Evolutionary conservation across 768 basidiomycete genomes (phyloP), one percentile per base, ranked within the genome.

Genomic region (Porphyrellus cyaneotinctus): DNA sequence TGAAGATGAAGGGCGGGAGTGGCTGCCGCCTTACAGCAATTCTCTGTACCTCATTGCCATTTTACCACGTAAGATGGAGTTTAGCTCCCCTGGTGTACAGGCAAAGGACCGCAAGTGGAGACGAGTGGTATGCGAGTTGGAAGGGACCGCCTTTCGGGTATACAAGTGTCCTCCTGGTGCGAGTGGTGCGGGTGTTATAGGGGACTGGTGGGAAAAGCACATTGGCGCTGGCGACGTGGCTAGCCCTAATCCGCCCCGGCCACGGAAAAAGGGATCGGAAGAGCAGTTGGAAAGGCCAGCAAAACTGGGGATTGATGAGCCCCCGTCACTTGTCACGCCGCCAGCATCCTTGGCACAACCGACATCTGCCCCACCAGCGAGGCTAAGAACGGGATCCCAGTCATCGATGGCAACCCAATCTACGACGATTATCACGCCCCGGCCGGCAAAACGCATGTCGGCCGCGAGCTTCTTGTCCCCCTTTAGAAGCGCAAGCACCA

Each of bases 21-120:
- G 67, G 35, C 77, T 99, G 1, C 97, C 97, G 0, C 37, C 67
- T 6, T 99, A 99, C 68, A 80, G 79, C 54, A 97, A 97, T 70
- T 71, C 76, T 15, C 80, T 98, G 17, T 85, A 90, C 63, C 81
- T 97, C 61, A 78, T 82, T 32, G 91, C 85, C 4, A 77, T 85
- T 49, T 80, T 99, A 74, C 87, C 88, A 2, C 82, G 90, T 43
- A 99, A 99, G 76, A 81, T 94, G 84, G 97, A 99, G 75, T 98
- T 99, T 65, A 74, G 72, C 5, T 70, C 78, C 12, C 92, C 94
- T 0, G 94, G 94, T 8, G 75, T 91, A 3, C 91, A 95, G 68
- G 86, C 95, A 8, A 81, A 78, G 65, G 95, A 98, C 66, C 76
- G 97, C 42, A 91, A 92, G 64, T 99, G 97, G 97, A 81, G 89